Conservation (phyloP, 2,329 filamentous ascomycete genomes). For the Rhinocladiella mackenziei region DNA sequence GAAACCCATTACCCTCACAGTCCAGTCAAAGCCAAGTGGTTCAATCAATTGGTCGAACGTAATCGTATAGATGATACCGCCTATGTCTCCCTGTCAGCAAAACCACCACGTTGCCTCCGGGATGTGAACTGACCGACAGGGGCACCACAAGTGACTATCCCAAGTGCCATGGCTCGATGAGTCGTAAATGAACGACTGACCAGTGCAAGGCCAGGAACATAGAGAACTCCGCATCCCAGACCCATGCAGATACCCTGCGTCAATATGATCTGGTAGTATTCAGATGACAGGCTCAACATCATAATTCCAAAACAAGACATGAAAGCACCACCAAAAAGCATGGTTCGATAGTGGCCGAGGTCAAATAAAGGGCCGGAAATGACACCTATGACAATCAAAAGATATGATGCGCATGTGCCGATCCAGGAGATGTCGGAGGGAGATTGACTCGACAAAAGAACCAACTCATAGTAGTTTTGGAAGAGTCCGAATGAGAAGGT, state of each 20-base stretch:
- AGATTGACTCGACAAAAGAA: constrained; percentile 67
- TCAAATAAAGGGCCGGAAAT: constrained; percentile 88
- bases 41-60: constrained; percentile 46
- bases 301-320: constrained; percentile 62
- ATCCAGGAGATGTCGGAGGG: constrained; percentile 79
- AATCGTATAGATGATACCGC: constrained; percentile 63
- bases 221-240: constrained; percentile 70
- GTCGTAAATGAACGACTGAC: constrained; percentile 26
- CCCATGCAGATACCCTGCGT: constrained; percentile 73
- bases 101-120: constrained; percentile 30
- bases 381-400: constrained; percentile 78
- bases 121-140: constrained; percentile 71
- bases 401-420: constrained; percentile 75
- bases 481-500: constrained; percentile 57
- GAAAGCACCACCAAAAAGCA: constrained; percentile 66
- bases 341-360: constrained; percentile 68
- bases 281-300: constrained; percentile 66
- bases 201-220: constrained; percentile 67
- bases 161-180: constrained; percentile 26
- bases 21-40: constrained; percentile 47
- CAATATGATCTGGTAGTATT: constrained; percentile 83
- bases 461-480: constrained; percentile 68
- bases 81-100: constrained; percentile 39
- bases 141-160: constrained; percentile 42
- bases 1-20: constrained; percentile 45